These are phyloP conservation scores for Coemansia sp. DNA, from an alignment of 192 early-diverging fungal species.

Conservation along the genomic window DNA sequence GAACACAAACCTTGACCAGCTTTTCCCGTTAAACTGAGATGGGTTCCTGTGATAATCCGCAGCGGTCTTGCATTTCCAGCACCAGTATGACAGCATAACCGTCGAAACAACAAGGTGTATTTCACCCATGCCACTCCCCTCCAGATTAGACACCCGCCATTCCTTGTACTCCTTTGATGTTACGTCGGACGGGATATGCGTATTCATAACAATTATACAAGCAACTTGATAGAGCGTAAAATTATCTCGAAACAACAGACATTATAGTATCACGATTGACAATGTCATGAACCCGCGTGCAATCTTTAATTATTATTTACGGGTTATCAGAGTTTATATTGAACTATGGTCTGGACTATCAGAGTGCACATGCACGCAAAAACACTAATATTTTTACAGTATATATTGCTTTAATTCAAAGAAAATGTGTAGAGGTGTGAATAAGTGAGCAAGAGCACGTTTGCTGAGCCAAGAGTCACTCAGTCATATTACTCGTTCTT, in stretches of 20 bases:
- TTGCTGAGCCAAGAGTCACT: neutral
- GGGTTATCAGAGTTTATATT: no score
- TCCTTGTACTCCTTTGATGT: slow-evolving; percentile 54
- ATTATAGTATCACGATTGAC: no score
- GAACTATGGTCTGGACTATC: no score
- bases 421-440: no score
- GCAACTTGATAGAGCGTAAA: neutral
- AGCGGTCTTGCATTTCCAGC: slow-evolving; percentile 54
- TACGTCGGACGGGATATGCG: slow-evolving; percentile 17
- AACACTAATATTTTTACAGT: no score
- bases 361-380: no score
- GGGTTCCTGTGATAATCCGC: slow-evolving; percentile 43
- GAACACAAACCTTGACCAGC: slow-evolving; percentile 21
- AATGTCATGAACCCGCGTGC: no score
- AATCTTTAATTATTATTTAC: no score
- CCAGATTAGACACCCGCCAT: slow-evolving; percentile 44
- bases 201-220: neutral
- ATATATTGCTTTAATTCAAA: no score
- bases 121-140: slow-evolving; percentile 45
- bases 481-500: slow-evolving; percentile 9
- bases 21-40: slow-evolving; percentile 17
- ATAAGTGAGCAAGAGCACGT: no score
- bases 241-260: neutral
- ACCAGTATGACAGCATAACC: slow-evolving; percentile 46
- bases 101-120: slow-evolving; percentile 43